Conservation (phyloP, 164 flowering plant genomes). For the Aristolochia californica region DNA sequence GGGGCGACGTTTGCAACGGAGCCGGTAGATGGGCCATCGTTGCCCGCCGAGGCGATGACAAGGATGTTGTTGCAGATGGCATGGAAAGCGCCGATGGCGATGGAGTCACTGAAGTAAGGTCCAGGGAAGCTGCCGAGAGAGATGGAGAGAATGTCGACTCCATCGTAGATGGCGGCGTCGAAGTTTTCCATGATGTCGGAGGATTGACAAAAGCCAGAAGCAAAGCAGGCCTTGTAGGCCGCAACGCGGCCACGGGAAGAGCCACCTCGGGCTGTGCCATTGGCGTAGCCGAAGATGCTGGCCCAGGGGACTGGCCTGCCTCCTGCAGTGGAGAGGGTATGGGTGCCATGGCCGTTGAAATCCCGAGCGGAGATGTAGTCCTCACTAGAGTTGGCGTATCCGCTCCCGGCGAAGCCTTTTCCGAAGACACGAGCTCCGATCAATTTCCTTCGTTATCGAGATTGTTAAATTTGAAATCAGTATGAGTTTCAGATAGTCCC, state of each 20-base stretch:
- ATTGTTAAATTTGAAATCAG: neutral
- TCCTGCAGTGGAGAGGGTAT: conserved; percentile 14
- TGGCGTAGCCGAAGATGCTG: conserved; percentile 3
- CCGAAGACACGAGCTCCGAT: conserved; percentile 13
- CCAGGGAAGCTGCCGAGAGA: neutral
- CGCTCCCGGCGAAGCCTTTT: neutral
- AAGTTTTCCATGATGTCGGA: conserved; percentile 7
- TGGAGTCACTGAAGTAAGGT: neutral
- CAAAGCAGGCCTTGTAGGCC: conserved; percentile 10
- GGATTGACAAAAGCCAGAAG: neutral
- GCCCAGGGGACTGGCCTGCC: conserved; percentile 10
- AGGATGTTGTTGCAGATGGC: conserved; percentile 1
- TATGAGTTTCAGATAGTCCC: too few relatives aligned
- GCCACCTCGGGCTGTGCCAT: conserved; percentile 9
- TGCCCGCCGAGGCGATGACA: conserved; percentile 4
- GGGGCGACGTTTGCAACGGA: conserved; percentile 5
- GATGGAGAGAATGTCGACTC: conserved; percentile 6
- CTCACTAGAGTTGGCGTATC: neutral
- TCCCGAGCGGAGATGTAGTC: conserved; percentile 11
- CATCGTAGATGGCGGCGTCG: conserved; percentile 7
- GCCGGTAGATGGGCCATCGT: neutral
- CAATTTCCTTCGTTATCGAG: conserved; percentile 12
- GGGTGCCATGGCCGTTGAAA: conserved; percentile 15
- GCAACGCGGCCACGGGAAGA: conserved; percentile 13
- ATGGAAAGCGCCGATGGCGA: conserved; percentile 6